A percentile compares a stretch with the other conserved stretches of the same genome.
phyloP scores from a whole-genome alignment of 2,329 filamentous ascomycete species.

The Trichoderma lentiforme region DNA sequence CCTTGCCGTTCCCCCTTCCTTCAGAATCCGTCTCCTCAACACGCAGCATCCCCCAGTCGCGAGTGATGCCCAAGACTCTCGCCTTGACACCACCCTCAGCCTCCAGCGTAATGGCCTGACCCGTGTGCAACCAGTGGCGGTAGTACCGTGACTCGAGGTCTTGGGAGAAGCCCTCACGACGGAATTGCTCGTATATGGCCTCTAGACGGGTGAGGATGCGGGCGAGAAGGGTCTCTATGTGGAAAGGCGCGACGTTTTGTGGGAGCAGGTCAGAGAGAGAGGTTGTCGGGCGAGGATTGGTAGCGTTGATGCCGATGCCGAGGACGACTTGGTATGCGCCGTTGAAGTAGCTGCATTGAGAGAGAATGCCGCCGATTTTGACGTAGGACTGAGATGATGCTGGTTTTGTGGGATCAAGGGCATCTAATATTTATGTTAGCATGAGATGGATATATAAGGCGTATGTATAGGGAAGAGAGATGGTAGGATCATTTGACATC shows the following conservation, averaged over 20 bases:
- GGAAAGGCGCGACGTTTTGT: constrained; percentile 52
- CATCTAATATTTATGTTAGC: constrained; percentile 44
- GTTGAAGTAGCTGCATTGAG: constrained; percentile 78
- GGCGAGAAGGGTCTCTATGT: constrained; percentile 77
- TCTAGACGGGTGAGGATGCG: constrained; percentile 77
- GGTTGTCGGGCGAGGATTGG: constrained; percentile 81
- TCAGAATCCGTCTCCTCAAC: constrained; percentile 77
- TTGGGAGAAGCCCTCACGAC: constrained; percentile 68
- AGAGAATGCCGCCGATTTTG: constrained; percentile 90
- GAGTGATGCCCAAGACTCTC: constrained; percentile 79
- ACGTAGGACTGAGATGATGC: constrained; percentile 57
- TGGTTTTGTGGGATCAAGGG: constrained; percentile 58
- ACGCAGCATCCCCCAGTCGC: constrained; percentile 83
- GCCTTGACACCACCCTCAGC: constrained; percentile 72
- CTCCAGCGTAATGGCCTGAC: constrained; percentile 71
- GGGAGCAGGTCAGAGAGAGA: constrained; percentile 73
- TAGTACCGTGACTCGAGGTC: constrained; percentile 77
- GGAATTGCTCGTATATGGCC: constrained; percentile 70
- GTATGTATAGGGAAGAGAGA: too few species aligned
- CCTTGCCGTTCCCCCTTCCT: constrained; percentile 70
- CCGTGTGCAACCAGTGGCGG: constrained; percentile 78
- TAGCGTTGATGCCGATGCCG: constrained; percentile 82
- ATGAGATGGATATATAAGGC: too few species aligned
- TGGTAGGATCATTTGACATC: background rate
- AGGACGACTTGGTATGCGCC: constrained; percentile 80